These are phyloP conservation scores for Teratosphaeria zuluensis DNA, from an alignment of 2,329 filamentous ascomycete species.

Conservation along the genomic window DNA sequence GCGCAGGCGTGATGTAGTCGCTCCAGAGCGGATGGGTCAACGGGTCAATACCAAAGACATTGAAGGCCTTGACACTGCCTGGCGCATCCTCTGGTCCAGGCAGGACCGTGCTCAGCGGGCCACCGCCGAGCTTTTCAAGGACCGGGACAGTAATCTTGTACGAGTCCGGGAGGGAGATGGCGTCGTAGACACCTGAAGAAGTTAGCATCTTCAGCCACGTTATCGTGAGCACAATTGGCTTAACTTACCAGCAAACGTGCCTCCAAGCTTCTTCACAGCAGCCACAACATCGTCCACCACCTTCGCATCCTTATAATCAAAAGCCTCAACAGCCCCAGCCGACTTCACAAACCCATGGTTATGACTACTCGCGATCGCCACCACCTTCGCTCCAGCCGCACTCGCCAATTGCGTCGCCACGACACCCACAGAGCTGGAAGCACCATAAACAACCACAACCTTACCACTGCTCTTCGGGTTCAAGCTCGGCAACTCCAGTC, in stretches of 20 bases:
- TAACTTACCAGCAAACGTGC: conserved; percentile 23
- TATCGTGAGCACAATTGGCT: background rate
- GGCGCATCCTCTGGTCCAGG: conserved; percentile 16
- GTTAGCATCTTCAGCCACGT: background rate
- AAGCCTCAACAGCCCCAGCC: conserved; percentile 21
- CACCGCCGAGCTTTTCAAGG: conserved; percentile 21
- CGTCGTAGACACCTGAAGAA: conserved; percentile 31
- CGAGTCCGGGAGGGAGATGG: conserved; percentile 16
- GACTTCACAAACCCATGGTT: conserved; percentile 25
- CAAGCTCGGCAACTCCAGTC: conserved; percentile 29
- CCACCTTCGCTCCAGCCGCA: conserved; percentile 26
- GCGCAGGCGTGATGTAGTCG: conserved; percentile 21
- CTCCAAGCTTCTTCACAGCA: conserved; percentile 28
- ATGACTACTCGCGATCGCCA: conserved; percentile 23
- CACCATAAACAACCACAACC: conserved; percentile 31
- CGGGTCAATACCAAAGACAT: conserved; percentile 19
- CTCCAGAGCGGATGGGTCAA: conserved; percentile 20
- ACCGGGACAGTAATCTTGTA: conserved; percentile 17
- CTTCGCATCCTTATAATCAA: conserved; percentile 25
- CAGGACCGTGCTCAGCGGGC: conserved; percentile 13
- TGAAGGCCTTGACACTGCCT: conserved; percentile 16
- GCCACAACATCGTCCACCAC: conserved; percentile 30
- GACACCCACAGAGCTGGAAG: conserved; percentile 27
- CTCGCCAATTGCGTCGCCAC: conserved; percentile 26
- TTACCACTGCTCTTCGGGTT: conserved; percentile 25